Evolutionary conservation across 352 stramenopile genomes (phyloP), one percentile per base, ranked within the genome.

Genomic region (Globisporangium sylvaticum): DNA sequence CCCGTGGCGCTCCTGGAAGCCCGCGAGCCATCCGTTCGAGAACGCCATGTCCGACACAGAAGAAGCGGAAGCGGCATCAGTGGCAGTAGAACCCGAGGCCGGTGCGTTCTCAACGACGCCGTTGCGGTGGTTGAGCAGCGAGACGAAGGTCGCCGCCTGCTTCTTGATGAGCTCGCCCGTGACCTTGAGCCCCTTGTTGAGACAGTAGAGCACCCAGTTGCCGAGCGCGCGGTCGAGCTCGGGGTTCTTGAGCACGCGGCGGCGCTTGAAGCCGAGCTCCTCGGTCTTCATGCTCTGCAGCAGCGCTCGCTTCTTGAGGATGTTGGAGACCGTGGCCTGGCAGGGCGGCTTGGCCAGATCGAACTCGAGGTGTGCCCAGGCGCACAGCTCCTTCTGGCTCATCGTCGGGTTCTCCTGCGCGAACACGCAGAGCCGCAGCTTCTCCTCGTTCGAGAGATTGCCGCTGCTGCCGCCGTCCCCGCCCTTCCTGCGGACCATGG

Each of bases 241-340:
- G 10, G 81, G 77, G 64, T 87, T 71, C 62, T 80, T 81, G 1
- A 88, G 73, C 18, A 71, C 73, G 2, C 77, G 72, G 29, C 66
- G 73, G 32, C 71, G 75, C 66, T 80, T 75, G 66, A 77, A 78
- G 20, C 70, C 71, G 4, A 79, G 70, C 59, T 73, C 67, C 18
- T 76, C 71, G 44, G 80, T 70, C 3, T 63, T 65, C 39, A 77
- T 72, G 32, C 37, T 74, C 62, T 78, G 70, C 46, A 87, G 73
- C 42, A 71, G 74, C 39, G 80, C 68, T 50, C 80, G 80, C 57
- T 64, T 66, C 54, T 75, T 71, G 58, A 89, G 71, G 27, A 84
- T 71, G 61, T 89, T 87, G 39, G 81, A 89, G 75, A 89, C 84
- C 20, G 81, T 86, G 64, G 79, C 77, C 63, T 87, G 79, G 50